These are phyloP conservation scores for Suhomyces sp. DNA, from an alignment of 805 yeast species.

Conservation along the genomic window DNA sequence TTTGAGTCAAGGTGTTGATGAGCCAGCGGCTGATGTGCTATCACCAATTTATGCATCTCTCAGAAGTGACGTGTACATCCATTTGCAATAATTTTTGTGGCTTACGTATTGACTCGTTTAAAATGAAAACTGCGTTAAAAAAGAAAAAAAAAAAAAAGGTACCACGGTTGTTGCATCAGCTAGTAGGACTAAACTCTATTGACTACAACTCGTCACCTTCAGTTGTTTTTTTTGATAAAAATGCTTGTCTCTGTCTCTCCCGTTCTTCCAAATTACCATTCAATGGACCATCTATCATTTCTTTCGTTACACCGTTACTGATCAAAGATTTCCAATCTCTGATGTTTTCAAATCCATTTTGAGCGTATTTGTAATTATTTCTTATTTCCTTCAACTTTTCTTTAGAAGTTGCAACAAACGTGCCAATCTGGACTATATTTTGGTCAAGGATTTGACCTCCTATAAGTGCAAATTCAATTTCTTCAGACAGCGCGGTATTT, in stretches of 20 bases:
- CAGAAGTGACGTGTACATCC: background rate
- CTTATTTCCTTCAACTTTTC: conserved; percentile 69
- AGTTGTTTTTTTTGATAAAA: background rate
- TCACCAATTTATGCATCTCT: background rate
- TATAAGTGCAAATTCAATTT: conserved; percentile 64
- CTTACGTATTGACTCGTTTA: background rate
- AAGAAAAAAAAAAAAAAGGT: background rate
- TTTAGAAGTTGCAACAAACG: conserved; percentile 75
- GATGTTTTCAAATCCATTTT: conserved; percentile 69
- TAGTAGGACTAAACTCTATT: background rate
- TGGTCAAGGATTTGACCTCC: conserved; percentile 77
- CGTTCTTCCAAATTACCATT: conserved; percentile 32
- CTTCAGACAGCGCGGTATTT: conserved; percentile 20
- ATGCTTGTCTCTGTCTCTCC: conserved; percentile 17
- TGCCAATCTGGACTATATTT: conserved; percentile 82
- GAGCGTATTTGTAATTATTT: conserved; percentile 63
- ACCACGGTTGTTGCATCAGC: background rate
- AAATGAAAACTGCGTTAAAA: background rate
- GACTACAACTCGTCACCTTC: background rate
- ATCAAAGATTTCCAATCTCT: conserved; percentile 55
- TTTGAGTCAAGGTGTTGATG: background rate
- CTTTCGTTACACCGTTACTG: conserved; percentile 40
- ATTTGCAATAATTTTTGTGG: background rate
- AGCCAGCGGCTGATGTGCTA: background rate
- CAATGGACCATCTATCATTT: conserved; percentile 39